Evolutionary conservation across 140 eudicot genomes (phyloP), one percentile per base, ranked within the genome.

Genomic region (Senecio squalidus): DNA sequence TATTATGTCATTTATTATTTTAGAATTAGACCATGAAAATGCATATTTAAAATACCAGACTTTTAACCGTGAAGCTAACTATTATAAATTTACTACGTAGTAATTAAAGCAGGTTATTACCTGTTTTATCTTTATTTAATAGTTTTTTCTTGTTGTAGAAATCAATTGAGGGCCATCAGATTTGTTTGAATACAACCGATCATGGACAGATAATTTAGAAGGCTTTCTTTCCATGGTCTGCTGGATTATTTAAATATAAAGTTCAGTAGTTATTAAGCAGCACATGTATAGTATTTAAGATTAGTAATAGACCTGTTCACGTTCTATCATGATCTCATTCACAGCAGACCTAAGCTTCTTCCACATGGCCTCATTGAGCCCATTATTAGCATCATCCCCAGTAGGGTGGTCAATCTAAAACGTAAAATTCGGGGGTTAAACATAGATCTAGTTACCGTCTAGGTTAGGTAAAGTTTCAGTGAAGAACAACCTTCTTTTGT

Each of bases 301-400:
- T 24, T 18, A 38, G 21, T 51, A 50, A 47, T 66, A 62, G 31
- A 78, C 89, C 71, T 81, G 86, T 67, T 81, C 81, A 66, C 78
- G 75, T 65, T 78, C 95, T 62, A 74, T 80, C 81, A 75, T 80
- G 80, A 89, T 89, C 46, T 82, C 93, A 23, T 89, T 76, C 64
- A 89, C 95, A 66, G 86, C 93, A 64, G 80, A 50, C 58, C 95
- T 77, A 60, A 88, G 82, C 70, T 88, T 92, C 60, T 81, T 84
- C 58, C 76, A 46, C 89, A 82, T 85, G 64, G 80, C 89, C 62
- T 77, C 83, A 59, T 75, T 70, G 25, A 82, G 48, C 55, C 70
- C 94, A 65, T 59, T 62, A 55, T 74, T 71, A 27, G 29, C 57
- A 66, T 63, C 85, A 58, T 80, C 84, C 36, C 76, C 73, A 36